Percentiles rank a stretch among this genome's conserved stretches.
Evolutionary conservation across 371 early-diverging fungal species (phyloP).

Genomic region (Actinomucor elegans): DNA sequence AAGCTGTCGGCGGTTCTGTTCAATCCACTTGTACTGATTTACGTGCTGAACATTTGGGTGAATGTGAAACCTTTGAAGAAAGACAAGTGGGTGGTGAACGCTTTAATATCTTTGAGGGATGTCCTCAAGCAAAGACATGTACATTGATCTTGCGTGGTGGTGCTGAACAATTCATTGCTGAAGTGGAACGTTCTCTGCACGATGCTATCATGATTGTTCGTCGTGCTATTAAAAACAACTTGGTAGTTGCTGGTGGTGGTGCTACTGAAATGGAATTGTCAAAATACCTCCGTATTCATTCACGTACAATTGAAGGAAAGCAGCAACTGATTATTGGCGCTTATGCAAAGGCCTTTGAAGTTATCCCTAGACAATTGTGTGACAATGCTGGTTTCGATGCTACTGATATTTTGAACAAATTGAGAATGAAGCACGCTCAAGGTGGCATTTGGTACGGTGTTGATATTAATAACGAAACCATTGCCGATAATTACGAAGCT

Average conservation of each 20-base stretch:
- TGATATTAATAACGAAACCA: constrained; percentile 88
- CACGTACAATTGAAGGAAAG: constrained; percentile 93
- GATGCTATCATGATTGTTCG: constrained; percentile 99
- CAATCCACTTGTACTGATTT: constrained; percentile 93
- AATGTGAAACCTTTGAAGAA: constrained; percentile 96
- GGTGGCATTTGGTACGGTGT: constrained; percentile 92
- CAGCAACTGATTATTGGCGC: constrained; percentile 97
- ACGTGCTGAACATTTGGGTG: constrained; percentile 80
- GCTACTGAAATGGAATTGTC: constrained; percentile 98
- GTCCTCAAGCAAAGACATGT: constrained; percentile 91
- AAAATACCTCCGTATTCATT: constrained; percentile 89
- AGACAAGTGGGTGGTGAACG: constrained; percentile 97
- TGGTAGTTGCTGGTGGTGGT: constrained; percentile 98
- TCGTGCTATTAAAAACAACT: constrained; percentile 91
- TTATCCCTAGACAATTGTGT: constrained; percentile 98
- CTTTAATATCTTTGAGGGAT: constrained; percentile 96
- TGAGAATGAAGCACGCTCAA: constrained; percentile 94
- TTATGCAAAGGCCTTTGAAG: constrained; percentile 98
- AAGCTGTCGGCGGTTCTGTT: constrained; percentile 95
- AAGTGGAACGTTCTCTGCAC: constrained; percentile 98
- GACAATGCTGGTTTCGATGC: constrained; percentile 99
- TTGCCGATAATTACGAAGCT: constrained; percentile 89
- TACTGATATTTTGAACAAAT: constrained; percentile 96
- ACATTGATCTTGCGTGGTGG: constrained; percentile 99
- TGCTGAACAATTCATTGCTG: constrained; percentile 99